These are phyloP conservation scores for Penicillium sp. DNA, from an alignment of 2,329 filamentous ascomycete genomes.

Conservation along the genomic window DNA sequence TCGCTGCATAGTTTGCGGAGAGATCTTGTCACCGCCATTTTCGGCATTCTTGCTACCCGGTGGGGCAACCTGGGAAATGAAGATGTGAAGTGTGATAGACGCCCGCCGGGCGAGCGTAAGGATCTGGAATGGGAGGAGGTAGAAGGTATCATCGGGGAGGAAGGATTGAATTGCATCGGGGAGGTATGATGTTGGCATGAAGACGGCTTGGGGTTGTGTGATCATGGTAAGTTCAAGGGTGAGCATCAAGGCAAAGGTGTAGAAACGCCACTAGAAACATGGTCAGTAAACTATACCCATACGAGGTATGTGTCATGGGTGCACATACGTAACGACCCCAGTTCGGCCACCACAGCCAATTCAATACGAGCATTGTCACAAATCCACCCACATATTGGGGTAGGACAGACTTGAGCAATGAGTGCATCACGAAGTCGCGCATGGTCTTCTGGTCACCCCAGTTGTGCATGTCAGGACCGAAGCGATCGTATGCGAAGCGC, in stretches of 20 bases:
- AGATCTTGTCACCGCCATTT: constrained; percentile 33
- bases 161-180: constrained; percentile 29
- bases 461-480: constrained; percentile 68
- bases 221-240: constrained; percentile 59
- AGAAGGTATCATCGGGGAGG: constrained; percentile 46
- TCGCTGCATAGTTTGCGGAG: constrained; percentile 58
- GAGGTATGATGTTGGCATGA: constrained; percentile 37
- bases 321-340: constrained; percentile 48
- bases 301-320: constrained; percentile 2
- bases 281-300: constrained; percentile 3
- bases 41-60: constrained; percentile 51
- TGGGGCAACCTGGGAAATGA: constrained; percentile 76
- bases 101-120: constrained; percentile 73
- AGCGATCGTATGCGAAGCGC: constrained; percentile 85
- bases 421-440: constrained; percentile 69
- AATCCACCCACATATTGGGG: constrained; percentile 43
- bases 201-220: constrained; percentile 50
- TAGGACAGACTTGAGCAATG: constrained; percentile 50
- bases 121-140: constrained; percentile 76
- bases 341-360: constrained; percentile 42
- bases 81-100: constrained; percentile 77
- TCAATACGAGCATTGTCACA: constrained; percentile 36
- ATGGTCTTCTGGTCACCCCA: constrained; percentile 61
- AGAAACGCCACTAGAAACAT: constrained; percentile 49
- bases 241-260: constrained; percentile 54